A percentile compares a stretch with the other conserved stretches of the same genome.
Evolutionary conservation across 208 protist genomes (phyloP).

Genomic region (Phytomonas serpens): DNA sequence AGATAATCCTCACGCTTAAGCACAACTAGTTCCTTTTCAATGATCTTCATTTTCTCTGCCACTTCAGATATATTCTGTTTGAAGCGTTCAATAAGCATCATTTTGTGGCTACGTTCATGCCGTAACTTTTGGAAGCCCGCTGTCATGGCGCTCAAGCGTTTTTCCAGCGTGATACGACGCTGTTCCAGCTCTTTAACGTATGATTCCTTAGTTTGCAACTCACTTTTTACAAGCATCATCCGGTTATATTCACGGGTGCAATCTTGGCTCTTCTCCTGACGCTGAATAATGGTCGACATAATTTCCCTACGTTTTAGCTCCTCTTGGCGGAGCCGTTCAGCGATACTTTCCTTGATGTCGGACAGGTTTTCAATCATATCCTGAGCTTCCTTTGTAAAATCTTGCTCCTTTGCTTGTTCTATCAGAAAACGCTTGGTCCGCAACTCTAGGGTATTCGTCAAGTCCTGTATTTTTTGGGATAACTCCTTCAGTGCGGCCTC

Average conservation of each 20-base stretch:
- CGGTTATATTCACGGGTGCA: conserved; percentile 65
- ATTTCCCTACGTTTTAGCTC: conserved; percentile 65
- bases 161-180: conserved; percentile 61
- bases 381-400: conserved; percentile 49
- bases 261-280: conserved; percentile 86
- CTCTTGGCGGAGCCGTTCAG: conserved; percentile 50
- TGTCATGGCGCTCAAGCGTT: conserved; percentile 59
- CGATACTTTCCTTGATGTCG: conserved; percentile 68
- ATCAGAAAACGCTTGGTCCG: conserved; percentile 78
- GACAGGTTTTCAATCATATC: conserved; percentile 42
- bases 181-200: conserved; percentile 53
- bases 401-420: conserved; percentile 80
- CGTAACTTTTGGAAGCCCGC: conserved; percentile 89
- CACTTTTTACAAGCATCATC: conserved; percentile 71
- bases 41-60: conserved; percentile 94
- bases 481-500: conserved; percentile 21
- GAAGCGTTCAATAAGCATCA: conserved; percentile 89
- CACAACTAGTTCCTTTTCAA: conserved; percentile 92
- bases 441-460: conserved; percentile 61
- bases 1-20: conserved; percentile 76
- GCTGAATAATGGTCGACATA: conserved; percentile 43
- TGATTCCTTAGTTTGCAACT: conserved; percentile 76
- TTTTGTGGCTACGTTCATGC: conserved; percentile 89
- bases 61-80: conserved; percentile 92
- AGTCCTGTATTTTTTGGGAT: conserved; percentile 45